Percentiles rank a stretch among this genome's conserved stretches.
Evolutionary conservation across 2,329 filamentous ascomycete species (phyloP).

Genomic region (Neurospora crassa): DNA sequence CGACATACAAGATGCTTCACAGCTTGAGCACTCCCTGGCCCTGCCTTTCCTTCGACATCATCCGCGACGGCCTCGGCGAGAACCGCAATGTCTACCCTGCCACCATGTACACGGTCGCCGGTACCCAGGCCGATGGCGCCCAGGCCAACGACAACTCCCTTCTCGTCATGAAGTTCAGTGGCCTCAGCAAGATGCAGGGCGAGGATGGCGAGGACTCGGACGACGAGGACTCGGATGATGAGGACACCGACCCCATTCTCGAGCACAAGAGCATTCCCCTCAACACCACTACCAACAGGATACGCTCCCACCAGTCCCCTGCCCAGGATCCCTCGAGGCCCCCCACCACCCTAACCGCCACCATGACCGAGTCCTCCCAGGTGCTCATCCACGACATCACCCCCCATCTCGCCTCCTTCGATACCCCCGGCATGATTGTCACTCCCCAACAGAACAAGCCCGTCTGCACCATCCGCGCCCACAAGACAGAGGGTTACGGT

Average conservation of each 20-base stretch:
- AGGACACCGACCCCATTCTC: slow-evolving; percentile 77
- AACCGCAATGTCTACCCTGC: slow-evolving; percentile 88
- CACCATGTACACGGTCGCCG: slow-evolving; percentile 88
- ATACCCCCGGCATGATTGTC: slow-evolving; percentile 74
- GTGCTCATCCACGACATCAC: slow-evolving; percentile 93
- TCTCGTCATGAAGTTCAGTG: slow-evolving; percentile 93
- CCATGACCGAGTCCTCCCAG: slow-evolving; percentile 83
- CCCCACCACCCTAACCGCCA: slow-evolving; percentile 76
- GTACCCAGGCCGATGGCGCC: slow-evolving; percentile 76
- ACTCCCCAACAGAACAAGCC: slow-evolving; percentile 81
- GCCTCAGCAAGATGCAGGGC: slow-evolving; percentile 77
- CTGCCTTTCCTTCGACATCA: slow-evolving; percentile 89
- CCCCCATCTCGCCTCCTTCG: slow-evolving; percentile 79
- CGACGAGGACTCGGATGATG: slow-evolving; percentile 62
- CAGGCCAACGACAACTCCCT: slow-evolving; percentile 81
- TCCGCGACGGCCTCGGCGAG: slow-evolving; percentile 78
- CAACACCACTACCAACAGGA: slow-evolving; percentile 82
- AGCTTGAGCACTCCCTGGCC: slow-evolving; percentile 91
- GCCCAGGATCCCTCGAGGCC: slow-evolving; percentile 59
- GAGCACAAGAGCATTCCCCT: slow-evolving; percentile 87
- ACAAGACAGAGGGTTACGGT: slow-evolving; percentile 90
- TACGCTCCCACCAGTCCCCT: slow-evolving; percentile 75
- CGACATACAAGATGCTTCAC: slow-evolving; percentile 98
- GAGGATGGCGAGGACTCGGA: slow-evolving; percentile 56
- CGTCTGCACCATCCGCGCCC: slow-evolving; percentile 75